phyloP scores from a whole-genome alignment of 495 filamentous ascomycete species.

The Tuber microsphaerosporum region DNA sequence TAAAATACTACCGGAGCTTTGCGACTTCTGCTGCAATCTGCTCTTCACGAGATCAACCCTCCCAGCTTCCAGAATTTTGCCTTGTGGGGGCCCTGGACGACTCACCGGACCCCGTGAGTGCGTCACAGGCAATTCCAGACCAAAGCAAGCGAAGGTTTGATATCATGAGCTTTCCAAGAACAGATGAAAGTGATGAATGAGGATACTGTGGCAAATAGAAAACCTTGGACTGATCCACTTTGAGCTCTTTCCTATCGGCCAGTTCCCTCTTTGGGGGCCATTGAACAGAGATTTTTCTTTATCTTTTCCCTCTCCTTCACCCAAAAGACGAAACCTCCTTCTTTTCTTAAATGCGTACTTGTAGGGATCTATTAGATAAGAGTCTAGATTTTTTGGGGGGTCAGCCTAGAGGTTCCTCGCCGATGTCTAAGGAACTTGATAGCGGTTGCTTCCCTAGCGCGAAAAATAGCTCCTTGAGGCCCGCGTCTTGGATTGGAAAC shows the following conservation, averaged over 20 bases:
- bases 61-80: background rate
- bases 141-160: slow-evolving; percentile 12
- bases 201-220: background rate
- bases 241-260: slow-evolving; percentile 6
- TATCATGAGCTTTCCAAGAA: background rate
- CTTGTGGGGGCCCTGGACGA: background rate
- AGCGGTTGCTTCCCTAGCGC: background rate
- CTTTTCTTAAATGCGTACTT: background rate
- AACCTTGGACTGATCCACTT: slow-evolving; percentile 9
- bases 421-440: slow-evolving; percentile 1
- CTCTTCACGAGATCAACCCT: background rate
- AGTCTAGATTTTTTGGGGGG: background rate
- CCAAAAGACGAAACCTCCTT: background rate
- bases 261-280: background rate
- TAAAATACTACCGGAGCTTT: too few relatives aligned
- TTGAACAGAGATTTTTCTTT: slow-evolving; percentile 3
- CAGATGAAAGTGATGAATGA: background rate
- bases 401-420: background rate
- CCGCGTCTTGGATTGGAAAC: background rate
- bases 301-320: background rate
- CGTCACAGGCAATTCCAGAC: slow-evolving; percentile 12
- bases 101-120: slow-evolving; percentile 14
- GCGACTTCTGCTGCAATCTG: background rate
- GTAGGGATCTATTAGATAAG: background rate
- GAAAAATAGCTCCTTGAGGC: background rate